Evolutionary conservation across 805 yeast species (phyloP).

Genomic region (Cyberlindnera amylophila): DNA sequence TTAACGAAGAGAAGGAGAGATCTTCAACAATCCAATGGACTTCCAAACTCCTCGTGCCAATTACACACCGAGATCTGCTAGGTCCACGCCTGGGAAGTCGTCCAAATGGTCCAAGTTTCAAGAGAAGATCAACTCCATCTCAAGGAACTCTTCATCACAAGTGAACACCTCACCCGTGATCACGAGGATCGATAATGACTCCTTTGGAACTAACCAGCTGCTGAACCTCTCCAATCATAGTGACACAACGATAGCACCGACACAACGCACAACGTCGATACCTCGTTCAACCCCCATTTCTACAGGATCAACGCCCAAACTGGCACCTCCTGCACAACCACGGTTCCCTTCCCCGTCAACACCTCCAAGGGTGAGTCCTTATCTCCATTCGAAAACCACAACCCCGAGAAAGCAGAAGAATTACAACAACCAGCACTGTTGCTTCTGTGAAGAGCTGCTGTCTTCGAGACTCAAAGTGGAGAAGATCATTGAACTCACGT

Average conservation of each 20-base stretch:
- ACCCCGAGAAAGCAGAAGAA: slow-evolving; percentile 19
- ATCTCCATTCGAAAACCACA: slow-evolving; percentile 12
- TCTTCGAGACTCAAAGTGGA: slow-evolving; percentile 36
- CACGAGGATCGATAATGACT: slow-evolving; percentile 2
- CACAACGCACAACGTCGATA: slow-evolving; percentile 21
- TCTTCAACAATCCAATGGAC: too few relatives aligned
- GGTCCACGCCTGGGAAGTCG: slow-evolving; percentile 5
- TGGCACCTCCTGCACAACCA: background rate
- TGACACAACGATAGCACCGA: slow-evolving; percentile 1
- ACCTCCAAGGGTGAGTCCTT: slow-evolving; percentile 22
- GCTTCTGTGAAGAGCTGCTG: slow-evolving; percentile 41
- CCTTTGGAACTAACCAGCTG: background rate
- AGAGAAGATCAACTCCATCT: slow-evolving; percentile 17
- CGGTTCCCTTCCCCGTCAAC: slow-evolving; percentile 1
- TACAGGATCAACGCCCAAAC: slow-evolving; percentile 1
- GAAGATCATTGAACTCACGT: slow-evolving; percentile 34
- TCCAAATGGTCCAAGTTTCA: slow-evolving; percentile 27
- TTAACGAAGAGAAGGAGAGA: too few relatives aligned
- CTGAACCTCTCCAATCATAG: background rate
- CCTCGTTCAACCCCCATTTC: slow-evolving; percentile 12
- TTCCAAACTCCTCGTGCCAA: slow-evolving; percentile 1
- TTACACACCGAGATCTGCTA: background rate
- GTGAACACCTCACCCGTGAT: slow-evolving; percentile 2
- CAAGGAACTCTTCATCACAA: slow-evolving; percentile 2
- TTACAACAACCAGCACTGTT: slow-evolving; percentile 30